Percentiles rank a stretch among this genome's conserved stretches.
Evolutionary conservation across 2,329 filamentous ascomycete genomes (phyloP).

Genomic region (Neurospora sp.): DNA sequence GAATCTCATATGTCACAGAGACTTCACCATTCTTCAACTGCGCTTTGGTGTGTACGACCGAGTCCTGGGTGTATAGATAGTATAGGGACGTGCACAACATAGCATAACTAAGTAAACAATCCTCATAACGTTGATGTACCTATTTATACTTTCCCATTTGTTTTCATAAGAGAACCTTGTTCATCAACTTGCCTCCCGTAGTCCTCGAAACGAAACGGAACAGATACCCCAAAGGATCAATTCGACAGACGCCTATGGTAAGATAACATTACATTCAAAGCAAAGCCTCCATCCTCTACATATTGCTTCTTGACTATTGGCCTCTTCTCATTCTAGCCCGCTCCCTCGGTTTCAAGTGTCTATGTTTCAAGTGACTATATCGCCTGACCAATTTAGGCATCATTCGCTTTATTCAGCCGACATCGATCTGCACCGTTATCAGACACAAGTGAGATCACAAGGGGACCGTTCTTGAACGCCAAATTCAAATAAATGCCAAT

Average conservation of each 20-base stretch:
- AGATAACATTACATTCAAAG: neutral
- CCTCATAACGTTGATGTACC: neutral
- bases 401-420: neutral
- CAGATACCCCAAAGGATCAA: neutral
- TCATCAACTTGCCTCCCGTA: neutral
- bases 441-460: neutral
- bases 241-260: neutral
- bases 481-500: neutral
- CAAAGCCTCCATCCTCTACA: neutral
- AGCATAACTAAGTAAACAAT: neutral
- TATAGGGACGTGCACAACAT: neutral
- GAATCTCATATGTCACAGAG: neutral
- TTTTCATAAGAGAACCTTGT: neutral
- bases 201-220: neutral
- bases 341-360: neutral
- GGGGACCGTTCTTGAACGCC: neutral
- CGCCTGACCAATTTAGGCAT: neutral
- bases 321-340: neutral
- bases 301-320: neutral
- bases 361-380: neutral
- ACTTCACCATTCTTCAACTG: neutral
- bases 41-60: neutral
- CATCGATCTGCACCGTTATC: neutral
- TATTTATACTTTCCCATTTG: neutral
- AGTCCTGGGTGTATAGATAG: neutral